Base-by-base conservation (phyloP, 202 grass and related monocot genomes). In the Zizania palustris region DNA sequence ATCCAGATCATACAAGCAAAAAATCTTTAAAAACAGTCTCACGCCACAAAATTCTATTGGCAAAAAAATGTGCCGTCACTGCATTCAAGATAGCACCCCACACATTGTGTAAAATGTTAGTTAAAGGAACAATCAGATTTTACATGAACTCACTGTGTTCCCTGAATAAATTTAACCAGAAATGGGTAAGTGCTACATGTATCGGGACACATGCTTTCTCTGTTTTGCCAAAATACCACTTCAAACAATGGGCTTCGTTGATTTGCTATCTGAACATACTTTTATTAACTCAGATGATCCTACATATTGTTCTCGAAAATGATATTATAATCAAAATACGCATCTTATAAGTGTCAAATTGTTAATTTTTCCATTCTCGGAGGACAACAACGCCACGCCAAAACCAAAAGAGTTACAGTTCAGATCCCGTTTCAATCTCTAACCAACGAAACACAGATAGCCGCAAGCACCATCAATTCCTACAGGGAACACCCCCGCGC, bases 141-240 rank as follows among this genome's bases (percentile, higher is more conserved):
- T 22, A 20, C 60, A 36, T 11, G 4, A 35, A 4, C 44, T 61
- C 72, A 45, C 62, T 40, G 45, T 71, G 38, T 43, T 83, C 13
- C 28, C 70, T 70, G 54, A n/a, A 57, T 16, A 46, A 37, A 69
- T 57, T 59, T 37, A 14, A 54, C 60, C 45, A 16, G 61, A 65
- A 77, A 64, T 50, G 0, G 8, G 16, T 8, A 28, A 19, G 41
- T 16, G 2, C 10, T 13, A 19, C 6, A 19, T 54, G n/a, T 19
- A 54, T 54, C n/a, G 7, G 16, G 50, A 18, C 28, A 45, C 11
- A 21, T 5, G 9, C 9, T 35, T 34, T n/a, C n/a, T n/a, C n/a
- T n/a, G n/a, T n/a, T n/a, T n/a, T n/a, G n/a, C n/a, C n/a, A n/a
- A n/a, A n/a, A n/a, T n/a, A n/a, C n/a, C n/a, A n/a, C n/a, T n/a